Evolutionary conservation across 2,329 filamentous ascomycete genomes (phyloP).

Genomic region (Helotiales sp.): DNA sequence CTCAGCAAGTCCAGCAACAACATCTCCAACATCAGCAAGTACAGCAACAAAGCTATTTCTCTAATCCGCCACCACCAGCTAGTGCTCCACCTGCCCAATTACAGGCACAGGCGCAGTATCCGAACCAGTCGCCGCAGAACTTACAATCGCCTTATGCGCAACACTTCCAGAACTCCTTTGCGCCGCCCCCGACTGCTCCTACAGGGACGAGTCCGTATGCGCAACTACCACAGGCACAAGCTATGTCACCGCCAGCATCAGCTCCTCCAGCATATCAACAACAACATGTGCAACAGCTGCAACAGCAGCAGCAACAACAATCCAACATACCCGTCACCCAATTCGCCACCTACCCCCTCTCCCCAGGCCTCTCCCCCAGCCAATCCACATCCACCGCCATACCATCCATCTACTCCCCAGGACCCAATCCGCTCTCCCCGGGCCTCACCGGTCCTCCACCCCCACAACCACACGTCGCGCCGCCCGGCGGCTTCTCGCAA

Average conservation of each 20-base stretch:
- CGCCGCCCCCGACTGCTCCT: constrained; percentile 34
- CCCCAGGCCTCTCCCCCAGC: constrained; percentile 50
- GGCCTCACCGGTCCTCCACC: constrained; percentile 8
- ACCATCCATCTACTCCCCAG: constrained; percentile 27
- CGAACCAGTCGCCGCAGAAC: constrained; percentile 25
- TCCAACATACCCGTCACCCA: constrained; percentile 45
- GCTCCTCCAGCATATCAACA: constrained; percentile 30
- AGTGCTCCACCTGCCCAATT: constrained; percentile 23
- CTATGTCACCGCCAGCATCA: constrained; percentile 21
- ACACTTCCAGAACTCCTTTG: constrained; percentile 37
- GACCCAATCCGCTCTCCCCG: background rate
- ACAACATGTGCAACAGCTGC: constrained; percentile 11
- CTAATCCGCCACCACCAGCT: constrained; percentile 44
- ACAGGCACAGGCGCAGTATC: constrained; percentile 16
- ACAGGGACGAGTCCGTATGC: constrained; percentile 31
- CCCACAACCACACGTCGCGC: constrained; percentile 39
- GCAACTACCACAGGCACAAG: constrained; percentile 28
- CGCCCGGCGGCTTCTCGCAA: constrained; percentile 61
- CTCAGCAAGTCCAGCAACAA: constrained; percentile 20
- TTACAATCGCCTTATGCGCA: constrained; percentile 35
- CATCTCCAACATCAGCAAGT: constrained; percentile 20
- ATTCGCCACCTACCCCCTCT: constrained; percentile 51
- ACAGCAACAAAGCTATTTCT: constrained; percentile 42
- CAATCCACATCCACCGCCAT: constrained; percentile 45
- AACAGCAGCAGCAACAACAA: constrained; percentile 18